Evolutionary conservation across 2,329 filamentous ascomycete genomes (phyloP).

Genomic region (Fusarium sp.): DNA sequence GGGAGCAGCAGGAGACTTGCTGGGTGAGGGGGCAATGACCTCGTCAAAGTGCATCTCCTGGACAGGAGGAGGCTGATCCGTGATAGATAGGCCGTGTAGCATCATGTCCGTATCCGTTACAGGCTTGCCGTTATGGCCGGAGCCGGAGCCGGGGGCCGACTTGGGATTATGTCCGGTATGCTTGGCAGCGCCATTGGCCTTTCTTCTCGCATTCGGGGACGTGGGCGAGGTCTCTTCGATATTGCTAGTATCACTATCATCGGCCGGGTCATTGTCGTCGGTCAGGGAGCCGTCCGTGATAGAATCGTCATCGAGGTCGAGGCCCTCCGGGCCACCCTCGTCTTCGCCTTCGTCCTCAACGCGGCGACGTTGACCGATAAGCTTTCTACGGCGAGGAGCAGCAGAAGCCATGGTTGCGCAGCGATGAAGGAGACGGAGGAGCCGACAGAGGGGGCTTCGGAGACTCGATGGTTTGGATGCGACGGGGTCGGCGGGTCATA

Average conservation of each 20-base stretch:
- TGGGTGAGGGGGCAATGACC: conserved; percentile 49
- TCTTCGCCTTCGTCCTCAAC: conserved; percentile 78
- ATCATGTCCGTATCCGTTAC: conserved; percentile 68
- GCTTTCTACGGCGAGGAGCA: conserved; percentile 68
- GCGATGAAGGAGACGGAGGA: conserved; percentile 45
- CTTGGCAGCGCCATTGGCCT: conserved; percentile 57
- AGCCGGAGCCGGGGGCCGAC: conserved; percentile 52
- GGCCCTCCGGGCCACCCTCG: conserved; percentile 65
- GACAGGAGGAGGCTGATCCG: conserved; percentile 54
- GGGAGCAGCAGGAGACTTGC: conserved; percentile 59
- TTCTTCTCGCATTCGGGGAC: conserved; percentile 55
- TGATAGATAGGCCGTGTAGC: conserved; percentile 64
- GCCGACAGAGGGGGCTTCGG: conserved; percentile 48
- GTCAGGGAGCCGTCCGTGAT: conserved; percentile 72
- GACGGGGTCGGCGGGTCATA: conserved; percentile 46
- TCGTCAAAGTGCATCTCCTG: conserved; percentile 63
- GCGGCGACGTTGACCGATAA: conserved; percentile 74
- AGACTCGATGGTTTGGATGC: conserved; percentile 44
- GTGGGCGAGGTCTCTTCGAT: conserved; percentile 67
- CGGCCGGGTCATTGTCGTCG: conserved; percentile 69
- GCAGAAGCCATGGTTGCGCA: conserved; percentile 50
- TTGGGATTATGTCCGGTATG: conserved; percentile 47
- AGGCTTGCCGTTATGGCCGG: conserved; percentile 47
- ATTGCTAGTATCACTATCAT: conserved; percentile 73
- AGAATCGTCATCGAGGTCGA: conserved; percentile 73